Percentiles rank a stretch among this genome's conserved stretches.
Conservation (phyloP, 2,329 filamentous ascomycete species). For the Chrysosphaeria jannelii region DNA sequence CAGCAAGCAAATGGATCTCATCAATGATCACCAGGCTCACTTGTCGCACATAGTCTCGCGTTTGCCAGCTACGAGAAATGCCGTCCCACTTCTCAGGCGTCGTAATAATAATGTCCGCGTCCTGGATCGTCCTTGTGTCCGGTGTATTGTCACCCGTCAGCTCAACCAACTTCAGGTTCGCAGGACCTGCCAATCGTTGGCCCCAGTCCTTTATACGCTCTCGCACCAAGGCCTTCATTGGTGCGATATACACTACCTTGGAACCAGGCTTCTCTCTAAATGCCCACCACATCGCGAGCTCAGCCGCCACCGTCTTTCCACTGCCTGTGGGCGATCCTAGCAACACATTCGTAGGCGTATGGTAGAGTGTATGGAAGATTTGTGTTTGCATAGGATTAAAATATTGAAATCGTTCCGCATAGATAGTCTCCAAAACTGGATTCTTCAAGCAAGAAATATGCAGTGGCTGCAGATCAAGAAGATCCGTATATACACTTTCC, state of each 20-base stretch:
- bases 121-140: conserved; percentile 77
- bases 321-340: conserved; percentile 88
- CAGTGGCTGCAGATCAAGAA: conserved; percentile 72
- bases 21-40: conserved; percentile 95
- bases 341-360: conserved; percentile 73
- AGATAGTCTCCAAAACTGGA: conserved; percentile 59
- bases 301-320: conserved; percentile 88
- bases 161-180: conserved; percentile 78
- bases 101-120: conserved; percentile 93
- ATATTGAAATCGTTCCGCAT: conserved; percentile 65
- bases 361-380: conserved; percentile 87
- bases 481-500: conserved; percentile 85
- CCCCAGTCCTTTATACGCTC: conserved; percentile 94
- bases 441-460: conserved; percentile 73
- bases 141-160: conserved; percentile 88
- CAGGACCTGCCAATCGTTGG: conserved; percentile 44
- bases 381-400: conserved; percentile 99
- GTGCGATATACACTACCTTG: conserved; percentile 95
- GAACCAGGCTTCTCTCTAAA: conserved; percentile 82
- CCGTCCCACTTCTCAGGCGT: conserved; percentile 99
- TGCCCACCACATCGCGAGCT: conserved; percentile 98
- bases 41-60: conserved; percentile 78
- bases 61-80: conserved; percentile 97
- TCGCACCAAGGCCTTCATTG: conserved; percentile 94
- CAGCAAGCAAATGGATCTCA: conserved; percentile 89